phyloP scores from a whole-genome alignment of 1,284 basidiomycete genomes.

The Ustilago esculenta region DNA sequence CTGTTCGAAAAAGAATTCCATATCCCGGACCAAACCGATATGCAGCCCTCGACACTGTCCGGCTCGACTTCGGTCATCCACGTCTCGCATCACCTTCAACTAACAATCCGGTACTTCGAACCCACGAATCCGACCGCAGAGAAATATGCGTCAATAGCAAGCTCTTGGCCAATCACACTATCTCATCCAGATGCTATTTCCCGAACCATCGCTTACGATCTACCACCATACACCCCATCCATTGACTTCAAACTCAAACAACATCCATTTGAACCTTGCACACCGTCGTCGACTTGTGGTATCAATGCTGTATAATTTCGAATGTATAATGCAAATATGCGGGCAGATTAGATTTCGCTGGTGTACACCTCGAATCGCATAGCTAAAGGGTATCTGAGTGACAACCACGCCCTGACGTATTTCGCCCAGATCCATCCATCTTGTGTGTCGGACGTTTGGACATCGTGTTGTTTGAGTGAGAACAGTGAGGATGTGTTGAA shows the following conservation, averaged over 20 bases:
- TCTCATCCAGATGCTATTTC: constrained; percentile 3
- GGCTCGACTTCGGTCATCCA: background rate
- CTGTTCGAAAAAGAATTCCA: no score
- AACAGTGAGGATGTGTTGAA: constrained; percentile 10
- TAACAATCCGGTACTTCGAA: constrained; percentile 1
- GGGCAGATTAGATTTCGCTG: background rate
- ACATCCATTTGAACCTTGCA: no score
- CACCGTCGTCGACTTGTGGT: no score
- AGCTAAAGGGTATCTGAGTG: constrained; percentile 8
- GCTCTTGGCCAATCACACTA: constrained; percentile 5
- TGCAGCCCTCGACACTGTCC: constrained; percentile 4
- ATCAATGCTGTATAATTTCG: no score
- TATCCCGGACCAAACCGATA: background rate
- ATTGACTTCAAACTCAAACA: no score
- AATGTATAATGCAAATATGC: no score
- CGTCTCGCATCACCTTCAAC: constrained; percentile 15
- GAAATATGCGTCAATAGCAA: background rate
- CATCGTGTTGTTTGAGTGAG: constrained; percentile 16
- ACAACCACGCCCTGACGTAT: constrained; percentile 27
- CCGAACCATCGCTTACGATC: background rate
- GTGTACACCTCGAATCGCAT: constrained; percentile 26
- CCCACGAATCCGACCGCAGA: background rate
- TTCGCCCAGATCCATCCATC: constrained; percentile 12
- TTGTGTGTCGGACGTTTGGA: background rate
- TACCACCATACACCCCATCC: constrained; percentile 3